Evolutionary conservation across 805 yeast genomes (phyloP), one percentile per base, ranked within the genome.

Genomic region (Kodamaea lidongshanica): DNA sequence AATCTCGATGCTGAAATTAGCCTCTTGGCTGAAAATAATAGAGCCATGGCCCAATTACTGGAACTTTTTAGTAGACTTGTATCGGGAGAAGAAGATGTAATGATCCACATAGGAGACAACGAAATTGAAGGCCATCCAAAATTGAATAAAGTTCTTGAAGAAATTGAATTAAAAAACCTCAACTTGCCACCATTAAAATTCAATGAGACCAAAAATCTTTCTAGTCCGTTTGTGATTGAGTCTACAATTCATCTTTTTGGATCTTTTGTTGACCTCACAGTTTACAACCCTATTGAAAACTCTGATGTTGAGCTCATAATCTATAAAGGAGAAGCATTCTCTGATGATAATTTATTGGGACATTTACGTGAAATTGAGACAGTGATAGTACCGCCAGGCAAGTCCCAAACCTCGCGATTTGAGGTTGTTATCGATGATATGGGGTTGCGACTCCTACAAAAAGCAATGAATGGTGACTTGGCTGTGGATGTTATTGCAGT

Each of bases 171-270:
- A n/a, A n/a, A n/a, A n/a, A n/a, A n/a, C n/a, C n/a, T n/a, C n/a
- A n/a, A n/a, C n/a, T n/a, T n/a, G n/a, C n/a, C n/a, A n/a, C n/a
- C n/a, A n/a, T n/a, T n/a, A n/a, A n/a, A n/a, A n/a, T n/a, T n/a
- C n/a, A n/a, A n/a, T n/a, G n/a, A n/a, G 25, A 31, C 11, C 7
- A 19, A 10, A 16, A 7, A 22, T 16, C 27, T 19, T 14, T 13
- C 6, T 3, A 19, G 25, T n/a, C 68, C 70, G 2, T 75, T 75
- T 34, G 50, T 77, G 5, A 30, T 69, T 1, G 67, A 62, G 10
- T 61, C 73, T 4, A 70, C 71, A 0, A 67, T 77, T 53, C 80
- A 77, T 47, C 39, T 77, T 3, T 53, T 75, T 52, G 54, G 69
- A 0, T 69, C 77, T 1, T 75, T 74, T 26, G 60, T 74, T 4